Evolutionary conservation across 2,329 filamentous ascomycete species (phyloP), one percentile per base, ranked within the genome.

Genomic region (Arthrobotrys sinensis): DNA sequence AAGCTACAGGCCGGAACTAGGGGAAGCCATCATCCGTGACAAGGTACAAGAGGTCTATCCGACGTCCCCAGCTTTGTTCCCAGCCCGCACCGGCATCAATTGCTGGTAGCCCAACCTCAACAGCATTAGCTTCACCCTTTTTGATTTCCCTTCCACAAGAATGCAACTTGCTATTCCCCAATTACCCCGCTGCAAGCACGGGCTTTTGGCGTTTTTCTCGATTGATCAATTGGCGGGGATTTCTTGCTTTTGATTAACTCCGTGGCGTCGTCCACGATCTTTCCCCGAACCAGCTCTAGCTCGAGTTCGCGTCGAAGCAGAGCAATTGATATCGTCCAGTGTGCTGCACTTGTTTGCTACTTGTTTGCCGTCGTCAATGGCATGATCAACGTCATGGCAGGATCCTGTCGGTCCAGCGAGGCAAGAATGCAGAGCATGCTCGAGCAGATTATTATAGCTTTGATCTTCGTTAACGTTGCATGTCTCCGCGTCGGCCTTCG

Each of bases 31-130:
- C 48, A 50, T 66, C 52, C 70, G 68, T 72, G 32, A 62, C 52
- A 67, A 77, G 73, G 73, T 77, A 77, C 32, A 60, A 77, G 48
- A 71, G 60, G 60, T 77, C 73, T 55, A 77, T 55, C 66, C 73
- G 66, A 63, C 43, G 55, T 71, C 67, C 67, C 73, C 72, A 77
- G 72, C 40, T 70, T 69, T 65, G 48, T 53, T 38, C 46, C 38
- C 21, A 57, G 21, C 21, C 34, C 46, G 34, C 64, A 50, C 57
- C 21, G 50, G 68, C 68, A 34, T 63, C 69, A 50, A 63, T n/a
- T 14, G 57, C 45, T 60, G 66, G 40, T 62, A 70, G 64, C 48
- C 50, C 28, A 55, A 53, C 50, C 55, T 60, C 36, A 60, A 60
- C 24, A 19, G 55, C 34, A 67, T 40, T 67, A 43, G 46, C 11